Base-by-base conservation (phyloP, 2,329 filamentous ascomycete genomes). In the Diaporthe citri region DNA sequence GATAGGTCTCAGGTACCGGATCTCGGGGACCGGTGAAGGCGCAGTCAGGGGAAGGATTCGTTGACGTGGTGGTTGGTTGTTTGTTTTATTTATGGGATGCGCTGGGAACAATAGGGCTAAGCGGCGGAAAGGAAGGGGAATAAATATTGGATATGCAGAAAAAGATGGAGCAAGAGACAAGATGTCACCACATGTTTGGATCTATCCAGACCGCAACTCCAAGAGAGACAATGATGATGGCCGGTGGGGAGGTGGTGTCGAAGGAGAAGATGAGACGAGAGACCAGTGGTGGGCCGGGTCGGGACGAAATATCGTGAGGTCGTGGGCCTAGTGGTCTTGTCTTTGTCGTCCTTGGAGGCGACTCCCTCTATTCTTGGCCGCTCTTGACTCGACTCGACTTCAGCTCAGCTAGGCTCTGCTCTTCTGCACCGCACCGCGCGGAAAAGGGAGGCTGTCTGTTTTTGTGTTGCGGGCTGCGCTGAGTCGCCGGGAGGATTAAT, bases 131-230 rank as follows among this genome's bases (percentile, higher is more conserved):
- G 71, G 74, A 74, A 72, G 55, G 67, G 31, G 43, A 51, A 57
- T 56, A 69, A 36, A 70, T 43, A 51, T 66, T 75, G 67, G 59
- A 43, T 43, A 69, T 56, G 70, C 59, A 72, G 43, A 60, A 73
- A 75, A 64, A 25, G 75, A 69, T 59, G 67, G 74, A 70, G 70
- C 56, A 66, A 70, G 46, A 77, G 60, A 41, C 52, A 57, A 66
- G 67, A 69, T 69, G 71, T 77, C 74, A 77, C 71, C 71, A 72
- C 76, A 77, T 77, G 74, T 69, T 77, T 72, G 72, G 71, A 75
- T 72, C 31, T 67, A 69, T 71, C 51, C 71, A 74, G 75, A 76
- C 73, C 75, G 72, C 60, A 60, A 67, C 62, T 64, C 55, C 71
- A 67, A 72, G 51, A 41, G 73, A 62, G 39, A 57, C 67, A 71